phyloP scores from a whole-genome alignment of 2,329 filamentous ascomycete genomes.

The Pestalotiopsis sp. region DNA sequence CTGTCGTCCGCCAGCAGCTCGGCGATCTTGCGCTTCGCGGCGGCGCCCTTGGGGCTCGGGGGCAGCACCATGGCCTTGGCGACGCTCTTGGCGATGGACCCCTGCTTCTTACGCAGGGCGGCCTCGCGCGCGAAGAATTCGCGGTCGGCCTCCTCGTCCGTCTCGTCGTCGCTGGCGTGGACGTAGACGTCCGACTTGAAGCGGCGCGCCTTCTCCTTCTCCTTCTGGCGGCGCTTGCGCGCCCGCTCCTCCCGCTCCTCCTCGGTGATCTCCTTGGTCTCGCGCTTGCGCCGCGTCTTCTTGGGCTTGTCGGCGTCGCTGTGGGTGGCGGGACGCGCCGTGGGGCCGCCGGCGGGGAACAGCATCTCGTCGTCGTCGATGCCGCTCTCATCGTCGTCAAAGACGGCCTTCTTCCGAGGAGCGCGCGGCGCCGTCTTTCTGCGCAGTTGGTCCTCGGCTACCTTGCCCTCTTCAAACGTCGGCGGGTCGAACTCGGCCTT shows the following conservation, averaged over 20 bases:
- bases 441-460: slow-evolving; percentile 78
- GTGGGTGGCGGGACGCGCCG: slow-evolving; percentile 54
- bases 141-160: slow-evolving; percentile 70
- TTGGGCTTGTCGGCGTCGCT: slow-evolving; percentile 55
- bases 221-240: slow-evolving; percentile 62
- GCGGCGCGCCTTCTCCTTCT: slow-evolving; percentile 74
- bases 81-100: slow-evolving; percentile 38
- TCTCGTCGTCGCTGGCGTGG: slow-evolving; percentile 83
- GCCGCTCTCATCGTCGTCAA: slow-evolving; percentile 69
- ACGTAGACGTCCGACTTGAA: slow-evolving; percentile 87
- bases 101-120: slow-evolving; percentile 57
- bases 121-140: slow-evolving; percentile 81
- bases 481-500: slow-evolving; percentile 79
- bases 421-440: slow-evolving; percentile 62
- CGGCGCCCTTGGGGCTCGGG: slow-evolving; percentile 13
- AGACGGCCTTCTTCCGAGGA: slow-evolving; percentile 58
- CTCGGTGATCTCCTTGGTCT: slow-evolving; percentile 53
- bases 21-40: slow-evolving; percentile 32
- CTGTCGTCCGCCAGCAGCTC: slow-evolving; percentile 29
- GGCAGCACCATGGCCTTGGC: slow-evolving; percentile 20
- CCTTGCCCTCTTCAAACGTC: slow-evolving; percentile 72
- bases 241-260: slow-evolving; percentile 67
- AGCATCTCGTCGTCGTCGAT: slow-evolving; percentile 55
- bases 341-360: slow-evolving; percentile 72
- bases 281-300: slow-evolving; percentile 46